Evolutionary conservation across 495 filamentous ascomycete species (phyloP).

Genomic region (Xylaria bambusicola): DNA sequence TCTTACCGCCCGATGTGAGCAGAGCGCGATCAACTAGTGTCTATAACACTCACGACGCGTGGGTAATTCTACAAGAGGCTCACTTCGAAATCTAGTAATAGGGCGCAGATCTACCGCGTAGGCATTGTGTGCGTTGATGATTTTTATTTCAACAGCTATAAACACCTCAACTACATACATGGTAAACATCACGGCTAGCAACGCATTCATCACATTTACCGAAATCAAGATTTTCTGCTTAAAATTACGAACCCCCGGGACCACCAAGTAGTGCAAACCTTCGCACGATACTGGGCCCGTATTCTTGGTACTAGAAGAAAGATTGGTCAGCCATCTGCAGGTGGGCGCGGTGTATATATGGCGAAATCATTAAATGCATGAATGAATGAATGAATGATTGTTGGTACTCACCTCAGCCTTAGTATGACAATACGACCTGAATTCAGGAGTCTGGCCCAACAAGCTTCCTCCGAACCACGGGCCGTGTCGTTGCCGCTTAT

Average conservation of each 20-base stretch:
- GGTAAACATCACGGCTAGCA: background rate
- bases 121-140: background rate
- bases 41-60: too few species aligned
- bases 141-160: background rate
- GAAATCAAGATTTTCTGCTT: background rate
- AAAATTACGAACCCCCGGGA: constrained; percentile 64
- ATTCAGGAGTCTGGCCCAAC: constrained; percentile 97
- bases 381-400: background rate
- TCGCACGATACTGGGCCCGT: constrained; percentile 91
- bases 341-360: too few species aligned
- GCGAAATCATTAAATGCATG: too few species aligned
- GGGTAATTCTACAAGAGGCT: too few species aligned
- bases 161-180: background rate
- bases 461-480: constrained; percentile 98
- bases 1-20: too few species aligned
- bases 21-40: too few species aligned
- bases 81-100: too few species aligned
- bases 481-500: constrained; percentile 95
- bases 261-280: constrained; percentile 93
- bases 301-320: constrained; percentile 75
- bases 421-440: constrained; percentile 97
- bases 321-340: constrained; percentile 22
- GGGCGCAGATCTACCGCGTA: too few species aligned
- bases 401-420: constrained; percentile 69
- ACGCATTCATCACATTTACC: background rate